A percentile compares a stretch with the other conserved stretches of the same genome.
These are phyloP conservation scores for Aureobasidium leucospermi DNA, from an alignment of 2,329 filamentous ascomycete species.

Conservation along the genomic window DNA sequence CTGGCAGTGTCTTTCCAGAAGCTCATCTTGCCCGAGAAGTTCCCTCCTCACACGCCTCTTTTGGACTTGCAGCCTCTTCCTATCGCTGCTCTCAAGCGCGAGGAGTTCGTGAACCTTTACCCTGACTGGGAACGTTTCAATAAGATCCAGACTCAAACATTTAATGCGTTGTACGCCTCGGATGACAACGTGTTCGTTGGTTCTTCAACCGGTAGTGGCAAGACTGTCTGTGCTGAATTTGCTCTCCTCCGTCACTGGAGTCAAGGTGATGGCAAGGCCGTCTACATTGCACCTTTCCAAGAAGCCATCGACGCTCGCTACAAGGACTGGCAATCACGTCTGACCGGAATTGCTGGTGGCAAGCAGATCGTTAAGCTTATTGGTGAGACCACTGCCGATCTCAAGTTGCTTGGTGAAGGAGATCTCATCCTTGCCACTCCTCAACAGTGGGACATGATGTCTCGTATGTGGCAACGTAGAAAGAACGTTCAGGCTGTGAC, in stretches of 20 bases:
- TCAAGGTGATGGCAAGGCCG: conserved; percentile 64
- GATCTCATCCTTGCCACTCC: conserved; percentile 91
- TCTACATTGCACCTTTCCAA: conserved; percentile 93
- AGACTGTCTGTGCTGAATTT: conserved; percentile 95
- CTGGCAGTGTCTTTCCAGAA: conserved; percentile 93
- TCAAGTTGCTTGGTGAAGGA: conserved; percentile 78
- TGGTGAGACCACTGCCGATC: conserved; percentile 82
- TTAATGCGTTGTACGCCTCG: conserved; percentile 83
- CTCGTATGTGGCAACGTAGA: conserved; percentile 89
- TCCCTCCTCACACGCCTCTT: conserved; percentile 86
- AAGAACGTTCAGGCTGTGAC: conserved; percentile 91
- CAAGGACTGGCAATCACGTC: conserved; percentile 76
- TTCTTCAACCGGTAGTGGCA: conserved; percentile 88
- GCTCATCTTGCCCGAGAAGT: conserved; percentile 87
- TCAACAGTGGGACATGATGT: conserved; percentile 90
- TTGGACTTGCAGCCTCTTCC: conserved; percentile 88
- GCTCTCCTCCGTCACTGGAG: conserved; percentile 84
- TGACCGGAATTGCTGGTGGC: conserved; percentile 66
- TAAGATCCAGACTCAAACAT: conserved; percentile 94
- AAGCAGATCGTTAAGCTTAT: conserved; percentile 90
- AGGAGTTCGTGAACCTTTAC: conserved; percentile 76
- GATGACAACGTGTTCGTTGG: conserved; percentile 93
- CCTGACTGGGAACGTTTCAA: conserved; percentile 85
- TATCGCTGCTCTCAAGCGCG: conserved; percentile 77
- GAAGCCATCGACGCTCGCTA: conserved; percentile 78